These are phyloP conservation scores for Podila verticillata DNA, from an alignment of 192 early-diverging fungal species.

Conservation along the genomic window DNA sequence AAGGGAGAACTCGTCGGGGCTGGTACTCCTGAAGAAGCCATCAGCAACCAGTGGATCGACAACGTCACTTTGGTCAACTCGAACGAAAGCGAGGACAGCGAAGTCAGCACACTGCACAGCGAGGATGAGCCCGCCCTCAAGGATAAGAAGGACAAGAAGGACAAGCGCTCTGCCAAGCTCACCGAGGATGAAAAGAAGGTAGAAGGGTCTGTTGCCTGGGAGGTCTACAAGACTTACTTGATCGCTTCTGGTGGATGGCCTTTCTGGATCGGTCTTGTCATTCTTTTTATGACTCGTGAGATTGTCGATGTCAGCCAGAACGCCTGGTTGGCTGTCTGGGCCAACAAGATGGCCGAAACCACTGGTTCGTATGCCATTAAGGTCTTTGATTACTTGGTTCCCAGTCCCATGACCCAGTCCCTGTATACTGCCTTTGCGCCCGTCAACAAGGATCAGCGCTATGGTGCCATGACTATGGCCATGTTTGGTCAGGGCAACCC, in stretches of 20 bases:
- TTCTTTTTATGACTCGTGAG: conserved; percentile 55
- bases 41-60: conserved; percentile 57
- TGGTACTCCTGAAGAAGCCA: conserved; percentile 61
- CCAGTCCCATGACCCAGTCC: conserved; percentile 24
- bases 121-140: conserved; percentile 27
- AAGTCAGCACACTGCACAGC: conserved; percentile 54
- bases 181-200: conserved; percentile 88
- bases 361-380: conserved; percentile 37
- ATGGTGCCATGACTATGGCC: conserved; percentile 29
- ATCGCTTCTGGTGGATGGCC: conserved; percentile 69
- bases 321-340: conserved; percentile 59
- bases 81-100: conserved; percentile 24
- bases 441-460: not conserved
- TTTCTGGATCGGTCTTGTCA: conserved; percentile 68
- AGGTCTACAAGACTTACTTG: conserved; percentile 85
- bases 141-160: conserved; percentile 50
- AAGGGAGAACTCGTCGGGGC: conserved; percentile 65
- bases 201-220: conserved; percentile 77
- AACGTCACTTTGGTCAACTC: conserved; percentile 45
- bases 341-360: conserved; percentile 32
- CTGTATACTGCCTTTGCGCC: conserved; percentile 24
- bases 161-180: conserved; percentile 64
- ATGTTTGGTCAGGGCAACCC: conserved; percentile 25
- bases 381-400: conserved; percentile 17
- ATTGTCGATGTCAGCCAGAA: conserved; percentile 66